A percentile compares a stretch with the other conserved stretches of the same genome.
These are phyloP conservation scores for Cercospora sesami DNA, from an alignment of 2,329 filamentous ascomycete species.

Conservation along the genomic window DNA sequence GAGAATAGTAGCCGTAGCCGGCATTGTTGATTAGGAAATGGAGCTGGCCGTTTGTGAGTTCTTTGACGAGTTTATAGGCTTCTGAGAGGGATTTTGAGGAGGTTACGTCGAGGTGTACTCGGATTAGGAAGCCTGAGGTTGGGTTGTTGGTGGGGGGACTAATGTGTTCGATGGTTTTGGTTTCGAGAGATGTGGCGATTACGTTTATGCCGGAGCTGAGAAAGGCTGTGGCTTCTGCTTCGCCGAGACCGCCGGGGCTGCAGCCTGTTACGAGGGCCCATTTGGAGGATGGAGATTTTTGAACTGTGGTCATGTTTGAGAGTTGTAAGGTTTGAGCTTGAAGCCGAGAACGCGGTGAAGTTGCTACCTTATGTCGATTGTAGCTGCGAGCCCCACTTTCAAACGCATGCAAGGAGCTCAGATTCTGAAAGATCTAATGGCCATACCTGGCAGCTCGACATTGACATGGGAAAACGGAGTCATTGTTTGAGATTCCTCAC, in stretches of 20 bases:
- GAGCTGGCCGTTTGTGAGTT: conserved; percentile 39
- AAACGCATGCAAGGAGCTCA: neutral
- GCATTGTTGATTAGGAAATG: conserved; percentile 55
- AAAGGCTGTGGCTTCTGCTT: conserved; percentile 49
- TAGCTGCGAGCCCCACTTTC: neutral
- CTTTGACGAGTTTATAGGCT: conserved; percentile 36
- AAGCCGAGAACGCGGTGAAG: neutral
- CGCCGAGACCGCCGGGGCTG: conserved; percentile 49
- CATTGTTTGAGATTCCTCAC: neutral
- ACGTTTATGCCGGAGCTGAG: conserved; percentile 48
- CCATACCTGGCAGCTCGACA: neutral
- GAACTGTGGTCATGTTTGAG: neutral
- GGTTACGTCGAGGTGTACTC: conserved; percentile 47
- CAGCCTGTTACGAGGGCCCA: conserved; percentile 55
- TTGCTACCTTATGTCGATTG: neutral
- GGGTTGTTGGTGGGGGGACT: conserved; percentile 9
- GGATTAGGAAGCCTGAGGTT: conserved; percentile 23
- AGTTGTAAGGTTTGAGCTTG: neutral
- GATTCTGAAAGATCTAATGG: neutral
- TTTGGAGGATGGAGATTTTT: conserved; percentile 1
- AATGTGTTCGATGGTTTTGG: conserved; percentile 30
- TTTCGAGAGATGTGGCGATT: conserved; percentile 44
- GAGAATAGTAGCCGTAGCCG: conserved; percentile 38
- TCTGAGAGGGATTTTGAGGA: conserved; percentile 39
- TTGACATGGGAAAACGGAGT: neutral